A percentile compares a stretch with the other conserved stretches of the same genome.
phyloP scores from a whole-genome alignment of 352 stramenopile genomes.

The Phytophthora gonapodyides region DNA sequence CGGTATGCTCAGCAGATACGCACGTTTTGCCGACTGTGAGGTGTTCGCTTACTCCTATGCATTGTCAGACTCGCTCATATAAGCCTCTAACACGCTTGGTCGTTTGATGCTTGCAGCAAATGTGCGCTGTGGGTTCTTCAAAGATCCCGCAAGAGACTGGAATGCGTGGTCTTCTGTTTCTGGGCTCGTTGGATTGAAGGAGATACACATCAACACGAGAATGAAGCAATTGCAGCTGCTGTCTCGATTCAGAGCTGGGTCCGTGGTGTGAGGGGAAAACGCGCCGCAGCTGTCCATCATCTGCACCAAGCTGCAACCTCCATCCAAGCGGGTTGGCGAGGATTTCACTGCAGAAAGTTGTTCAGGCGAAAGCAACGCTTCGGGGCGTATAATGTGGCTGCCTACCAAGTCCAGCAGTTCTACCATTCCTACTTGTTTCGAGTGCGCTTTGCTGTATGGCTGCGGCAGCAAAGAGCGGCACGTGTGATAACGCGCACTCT shows the following conservation, averaged over 20 bases:
- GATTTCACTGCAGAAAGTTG: constrained; percentile 55
- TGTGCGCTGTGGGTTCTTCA: constrained; percentile 43
- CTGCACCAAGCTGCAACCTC: constrained; percentile 34
- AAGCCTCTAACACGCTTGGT: no score
- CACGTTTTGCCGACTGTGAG: constrained; percentile 58
- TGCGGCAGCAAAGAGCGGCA: constrained; percentile 39
- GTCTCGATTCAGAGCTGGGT: constrained; percentile 63
- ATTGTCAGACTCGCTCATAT: not conserved
- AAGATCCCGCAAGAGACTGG: constrained; percentile 39
- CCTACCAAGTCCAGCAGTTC: constrained; percentile 40
- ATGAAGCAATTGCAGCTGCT: constrained; percentile 50
- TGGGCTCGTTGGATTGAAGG: constrained; percentile 45
- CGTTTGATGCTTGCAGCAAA: constrained; percentile 42
- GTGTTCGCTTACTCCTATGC: not conserved
- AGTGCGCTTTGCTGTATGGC: constrained; percentile 32
- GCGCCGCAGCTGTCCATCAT: constrained; percentile 23
- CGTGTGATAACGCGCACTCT: constrained; percentile 45
- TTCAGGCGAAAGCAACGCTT: constrained; percentile 42
- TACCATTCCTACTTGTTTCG: constrained; percentile 49
- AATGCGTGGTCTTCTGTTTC: constrained; percentile 21
- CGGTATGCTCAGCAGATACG: constrained; percentile 34
- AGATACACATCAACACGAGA: constrained; percentile 28
- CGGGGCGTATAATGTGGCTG: constrained; percentile 37
- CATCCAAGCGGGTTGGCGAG: constrained; percentile 57
- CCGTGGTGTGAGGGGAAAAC: constrained; percentile 37